Evolutionary conservation across 768 basidiomycete genomes (phyloP).

Genomic region (Cubamyces sp.): DNA sequence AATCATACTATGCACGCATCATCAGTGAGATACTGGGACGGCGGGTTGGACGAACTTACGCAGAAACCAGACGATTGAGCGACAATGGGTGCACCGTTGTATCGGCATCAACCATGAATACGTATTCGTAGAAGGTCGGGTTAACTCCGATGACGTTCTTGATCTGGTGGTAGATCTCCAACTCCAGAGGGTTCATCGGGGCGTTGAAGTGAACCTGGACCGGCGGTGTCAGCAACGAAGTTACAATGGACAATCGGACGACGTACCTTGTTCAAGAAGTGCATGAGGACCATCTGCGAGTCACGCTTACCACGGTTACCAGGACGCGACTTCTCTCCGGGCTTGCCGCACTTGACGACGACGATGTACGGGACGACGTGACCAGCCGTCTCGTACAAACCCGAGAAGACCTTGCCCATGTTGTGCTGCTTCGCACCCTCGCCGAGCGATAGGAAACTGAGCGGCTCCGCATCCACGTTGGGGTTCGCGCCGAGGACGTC

Average conservation of each 20-base stretch:
- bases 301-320: constrained; percentile 99
- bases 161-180: constrained; percentile 99
- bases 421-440: constrained; percentile 97
- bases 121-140: constrained; percentile 96
- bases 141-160: constrained; percentile 99
- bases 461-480: constrained; percentile 90
- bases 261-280: constrained; percentile 92
- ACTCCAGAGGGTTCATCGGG: constrained; percentile 94
- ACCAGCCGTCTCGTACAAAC: constrained; percentile 89
- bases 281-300: constrained; percentile 95
- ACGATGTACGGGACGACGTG: constrained; percentile 97
- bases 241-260: neutral
- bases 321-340: constrained; percentile 88
- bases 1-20: constrained; percentile 69
- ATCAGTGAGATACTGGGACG: neutral
- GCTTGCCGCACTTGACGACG: constrained; percentile 93
- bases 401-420: constrained; percentile 97
- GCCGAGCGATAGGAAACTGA: constrained; percentile 92
- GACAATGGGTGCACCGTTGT: constrained; percentile 90
- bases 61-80: constrained; percentile 89
- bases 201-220: constrained; percentile 91
- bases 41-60: constrained; percentile 55
- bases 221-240: neutral
- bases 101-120: constrained; percentile 94
- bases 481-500: constrained; percentile 96